Percentiles rank a stretch among this genome's conserved stretches.
Evolutionary conservation across 495 filamentous ascomycete genomes (phyloP).

Genomic region (Penicillium pancosmium): DNA sequence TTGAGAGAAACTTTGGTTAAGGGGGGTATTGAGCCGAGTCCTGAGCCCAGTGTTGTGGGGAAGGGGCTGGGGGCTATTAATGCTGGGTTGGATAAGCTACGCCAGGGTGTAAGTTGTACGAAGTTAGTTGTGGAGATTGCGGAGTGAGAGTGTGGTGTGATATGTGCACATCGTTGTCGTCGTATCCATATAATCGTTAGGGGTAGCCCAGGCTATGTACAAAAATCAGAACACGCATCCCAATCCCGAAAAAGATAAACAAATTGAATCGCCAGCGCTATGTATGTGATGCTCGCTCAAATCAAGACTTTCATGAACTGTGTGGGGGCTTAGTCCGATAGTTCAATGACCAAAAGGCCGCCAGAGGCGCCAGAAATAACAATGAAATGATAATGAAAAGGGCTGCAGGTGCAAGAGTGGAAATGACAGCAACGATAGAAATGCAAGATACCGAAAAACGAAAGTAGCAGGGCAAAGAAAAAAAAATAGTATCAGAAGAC

Average conservation of each 20-base stretch:
- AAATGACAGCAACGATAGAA: constrained; percentile 4
- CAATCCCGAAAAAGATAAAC: constrained; percentile 2
- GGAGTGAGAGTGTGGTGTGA: constrained; percentile 21
- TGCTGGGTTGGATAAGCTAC: constrained; percentile 44
- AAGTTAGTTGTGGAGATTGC: constrained; percentile 51
- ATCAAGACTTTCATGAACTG: neutral
- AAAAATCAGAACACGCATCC: neutral
- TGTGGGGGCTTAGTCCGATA: neutral
- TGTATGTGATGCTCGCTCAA: constrained; percentile 13
- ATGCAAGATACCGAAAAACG: neutral
- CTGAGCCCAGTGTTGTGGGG: constrained; percentile 44
- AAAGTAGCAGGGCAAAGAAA: neutral
- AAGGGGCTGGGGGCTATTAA: constrained; percentile 48
- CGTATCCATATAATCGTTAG: constrained; percentile 23
- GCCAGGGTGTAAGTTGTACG: constrained; percentile 48
- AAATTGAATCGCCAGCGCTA: constrained; percentile 20
- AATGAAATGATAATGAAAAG: neutral
- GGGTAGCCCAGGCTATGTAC: constrained; percentile 3
- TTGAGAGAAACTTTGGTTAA: constrained; percentile 43
- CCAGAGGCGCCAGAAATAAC: neutral
- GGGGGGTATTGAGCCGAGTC: constrained; percentile 46
- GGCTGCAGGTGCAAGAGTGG: neutral
- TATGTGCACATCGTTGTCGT: constrained; percentile 20
- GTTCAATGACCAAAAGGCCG: neutral
- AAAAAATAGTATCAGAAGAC: constrained; percentile 5